Percentiles rank a stretch among this genome's conserved stretches.
Conservation (phyloP, 805 yeast species). For the Metschnikowia lachancei region DNA sequence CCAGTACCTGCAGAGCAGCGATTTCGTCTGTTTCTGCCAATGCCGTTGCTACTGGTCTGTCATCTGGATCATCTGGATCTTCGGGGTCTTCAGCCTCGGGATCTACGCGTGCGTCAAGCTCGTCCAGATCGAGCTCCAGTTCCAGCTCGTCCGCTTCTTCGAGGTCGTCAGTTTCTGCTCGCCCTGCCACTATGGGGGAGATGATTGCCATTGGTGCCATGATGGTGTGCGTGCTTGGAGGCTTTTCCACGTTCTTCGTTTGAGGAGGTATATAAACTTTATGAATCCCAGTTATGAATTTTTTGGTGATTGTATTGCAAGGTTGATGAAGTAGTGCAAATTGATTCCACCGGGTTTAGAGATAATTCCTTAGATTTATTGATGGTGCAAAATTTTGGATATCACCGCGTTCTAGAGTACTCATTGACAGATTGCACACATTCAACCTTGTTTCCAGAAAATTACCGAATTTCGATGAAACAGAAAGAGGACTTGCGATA, state of each 20-base stretch:
- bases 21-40: slow-evolving; percentile 19
- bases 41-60: slow-evolving; percentile 16
- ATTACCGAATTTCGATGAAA: too few relatives aligned
- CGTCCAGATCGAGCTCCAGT: slow-evolving; percentile 21
- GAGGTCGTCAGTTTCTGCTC: slow-evolving; percentile 21
- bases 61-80: slow-evolving; percentile 23
- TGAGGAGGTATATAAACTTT: background rate
- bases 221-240: slow-evolving; percentile 43
- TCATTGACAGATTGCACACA: too few relatives aligned
- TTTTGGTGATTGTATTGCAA: too few relatives aligned
- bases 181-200: slow-evolving; percentile 30
- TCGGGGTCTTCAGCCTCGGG: slow-evolving; percentile 19
- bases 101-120: slow-evolving; percentile 22
- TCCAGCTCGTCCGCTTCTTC: slow-evolving; percentile 21
- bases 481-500: too few relatives aligned
- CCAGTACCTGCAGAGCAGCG: slow-evolving; percentile 31
- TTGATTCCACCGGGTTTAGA: too few relatives aligned
- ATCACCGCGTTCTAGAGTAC: too few relatives aligned
- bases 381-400: too few relatives aligned
- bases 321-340: too few relatives aligned
- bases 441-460: too few relatives aligned
- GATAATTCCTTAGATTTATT: too few relatives aligned
- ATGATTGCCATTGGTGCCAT: slow-evolving; percentile 34
- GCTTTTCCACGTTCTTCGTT: slow-evolving; percentile 37
- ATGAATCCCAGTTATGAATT: too few relatives aligned